A percentile compares a stretch with the other conserved stretches of the same genome.
Conservation (phyloP, 176 grass and related monocot species). For the Hyparrhenia diplandra region DNA sequence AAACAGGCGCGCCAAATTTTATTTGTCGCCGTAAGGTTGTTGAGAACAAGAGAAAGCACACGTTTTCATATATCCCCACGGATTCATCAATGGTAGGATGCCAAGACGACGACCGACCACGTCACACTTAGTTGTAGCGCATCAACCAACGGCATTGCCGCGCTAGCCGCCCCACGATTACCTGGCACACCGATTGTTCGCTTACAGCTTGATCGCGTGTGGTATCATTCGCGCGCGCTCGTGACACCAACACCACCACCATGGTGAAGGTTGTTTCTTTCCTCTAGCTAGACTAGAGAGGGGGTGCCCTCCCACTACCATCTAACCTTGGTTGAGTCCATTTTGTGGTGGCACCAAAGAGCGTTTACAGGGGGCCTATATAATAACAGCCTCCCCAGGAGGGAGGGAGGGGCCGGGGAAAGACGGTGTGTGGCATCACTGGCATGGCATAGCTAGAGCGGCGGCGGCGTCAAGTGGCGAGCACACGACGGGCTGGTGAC, state of each 20-base stretch:
- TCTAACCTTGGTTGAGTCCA: no score
- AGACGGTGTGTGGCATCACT: background rate
- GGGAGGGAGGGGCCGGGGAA: background rate
- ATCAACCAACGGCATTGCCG: background rate
- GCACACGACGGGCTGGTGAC: no score
- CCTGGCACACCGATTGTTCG: background rate
- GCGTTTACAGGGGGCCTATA: background rate
- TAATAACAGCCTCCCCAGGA: background rate
- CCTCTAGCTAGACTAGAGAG: background rate
- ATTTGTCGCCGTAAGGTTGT: background rate
- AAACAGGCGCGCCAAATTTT: background rate
- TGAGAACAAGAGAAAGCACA: background rate
- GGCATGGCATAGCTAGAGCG: background rate
- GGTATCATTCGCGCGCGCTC: background rate
- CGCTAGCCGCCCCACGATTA: background rate
- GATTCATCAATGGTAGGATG: background rate
- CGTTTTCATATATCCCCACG: no score
- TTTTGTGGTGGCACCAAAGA: background rate
- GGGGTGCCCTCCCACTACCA: background rate
- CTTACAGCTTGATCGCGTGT: background rate
- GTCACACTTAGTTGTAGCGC: background rate
- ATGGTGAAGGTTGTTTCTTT: background rate
- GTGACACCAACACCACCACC: background rate
- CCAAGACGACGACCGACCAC: background rate
- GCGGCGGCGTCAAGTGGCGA: constrained; percentile 22